Evolutionary conservation across 2,329 filamentous ascomycete species (phyloP).

Genomic region (Alternaria consortialis): DNA sequence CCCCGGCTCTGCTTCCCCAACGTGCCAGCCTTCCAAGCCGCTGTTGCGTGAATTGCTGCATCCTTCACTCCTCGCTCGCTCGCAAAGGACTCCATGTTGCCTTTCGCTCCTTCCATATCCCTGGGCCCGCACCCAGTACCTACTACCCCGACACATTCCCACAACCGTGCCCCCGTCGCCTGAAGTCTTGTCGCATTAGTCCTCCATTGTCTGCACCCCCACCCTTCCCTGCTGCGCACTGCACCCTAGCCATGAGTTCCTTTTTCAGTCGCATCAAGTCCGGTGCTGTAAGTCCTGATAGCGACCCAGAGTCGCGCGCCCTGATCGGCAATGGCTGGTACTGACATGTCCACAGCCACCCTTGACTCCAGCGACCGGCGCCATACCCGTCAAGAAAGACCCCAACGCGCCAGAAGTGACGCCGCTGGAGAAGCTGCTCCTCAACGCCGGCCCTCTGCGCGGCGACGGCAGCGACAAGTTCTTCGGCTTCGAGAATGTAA

Average conservation of each 20-base stretch:
- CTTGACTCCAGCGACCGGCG: constrained; percentile 56
- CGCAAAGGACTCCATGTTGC: constrained; percentile 21
- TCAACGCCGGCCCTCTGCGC: constrained; percentile 82
- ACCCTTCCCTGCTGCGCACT: constrained; percentile 23
- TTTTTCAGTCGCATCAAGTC: constrained; percentile 65
- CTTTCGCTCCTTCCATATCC: constrained; percentile 2
- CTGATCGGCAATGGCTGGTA: constrained; percentile 29
- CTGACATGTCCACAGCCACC: constrained; percentile 53
- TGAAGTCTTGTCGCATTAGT: constrained; percentile 15
- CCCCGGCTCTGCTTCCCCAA: constrained; percentile 19
- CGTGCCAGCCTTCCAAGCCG: constrained; percentile 11
- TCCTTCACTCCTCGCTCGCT: constrained; percentile 13
- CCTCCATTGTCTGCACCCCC: constrained; percentile 14
- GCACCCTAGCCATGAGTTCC: constrained; percentile 55
- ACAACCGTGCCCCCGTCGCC: constrained; percentile 17
- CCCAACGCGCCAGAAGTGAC: constrained; percentile 65
- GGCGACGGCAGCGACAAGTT: constrained; percentile 96
- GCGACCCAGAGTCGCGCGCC: constrained; percentile 7
- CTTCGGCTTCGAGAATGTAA: constrained; percentile 97
- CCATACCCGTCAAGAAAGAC: constrained; percentile 66
- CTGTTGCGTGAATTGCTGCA: constrained; percentile 11
- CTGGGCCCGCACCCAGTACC: constrained; percentile 20
- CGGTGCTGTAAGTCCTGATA: constrained; percentile 53
- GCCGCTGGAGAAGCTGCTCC: constrained; percentile 78
- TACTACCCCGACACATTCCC: constrained; percentile 12